These are phyloP conservation scores for Penicillium psychrosexuale DNA, from an alignment of 2,329 filamentous ascomycete species.

Conservation along the genomic window DNA sequence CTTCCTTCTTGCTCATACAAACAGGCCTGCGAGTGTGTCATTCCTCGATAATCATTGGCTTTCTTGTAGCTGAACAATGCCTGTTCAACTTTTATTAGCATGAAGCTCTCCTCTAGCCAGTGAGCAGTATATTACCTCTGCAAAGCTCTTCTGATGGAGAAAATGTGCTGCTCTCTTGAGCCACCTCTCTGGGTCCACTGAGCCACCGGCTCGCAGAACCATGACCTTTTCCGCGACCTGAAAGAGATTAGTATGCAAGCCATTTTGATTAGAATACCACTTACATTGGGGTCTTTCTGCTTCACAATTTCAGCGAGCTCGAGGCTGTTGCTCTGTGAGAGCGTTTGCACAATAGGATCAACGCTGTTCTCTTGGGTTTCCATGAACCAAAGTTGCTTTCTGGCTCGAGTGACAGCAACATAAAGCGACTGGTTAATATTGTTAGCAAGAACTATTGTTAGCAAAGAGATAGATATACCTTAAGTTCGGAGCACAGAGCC, in stretches of 20 bases:
- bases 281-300: slow-evolving; percentile 10
- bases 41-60: slow-evolving; percentile 11
- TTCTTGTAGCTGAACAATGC: slow-evolving; percentile 18
- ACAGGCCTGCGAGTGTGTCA: slow-evolving; percentile 11
- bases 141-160: slow-evolving; percentile 21
- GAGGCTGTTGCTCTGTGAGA: neutral
- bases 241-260: neutral
- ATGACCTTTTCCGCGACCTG: slow-evolving; percentile 15
- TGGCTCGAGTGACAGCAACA: slow-evolving; percentile 30
- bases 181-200: slow-evolving; percentile 23
- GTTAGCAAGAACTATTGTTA: neutral
- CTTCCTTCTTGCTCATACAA: slow-evolving; percentile 15
- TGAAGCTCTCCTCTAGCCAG: too few relatives aligned
- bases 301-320: slow-evolving; percentile 18
- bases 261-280: neutral
- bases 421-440: slow-evolving; percentile 26
- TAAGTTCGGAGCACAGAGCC: slow-evolving; percentile 16
- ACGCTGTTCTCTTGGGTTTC: slow-evolving; percentile 17
- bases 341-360: slow-evolving; percentile 14
- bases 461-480: neutral
- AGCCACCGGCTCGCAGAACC: slow-evolving; percentile 20
- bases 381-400: slow-evolving; percentile 24
- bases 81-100: neutral
- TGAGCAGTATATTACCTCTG: slow-evolving; percentile 13
- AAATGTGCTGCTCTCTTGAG: slow-evolving; percentile 18